phyloP scores from a whole-genome alignment of 257 asterid species.

The Ophiorrhiza pumila region DNA sequence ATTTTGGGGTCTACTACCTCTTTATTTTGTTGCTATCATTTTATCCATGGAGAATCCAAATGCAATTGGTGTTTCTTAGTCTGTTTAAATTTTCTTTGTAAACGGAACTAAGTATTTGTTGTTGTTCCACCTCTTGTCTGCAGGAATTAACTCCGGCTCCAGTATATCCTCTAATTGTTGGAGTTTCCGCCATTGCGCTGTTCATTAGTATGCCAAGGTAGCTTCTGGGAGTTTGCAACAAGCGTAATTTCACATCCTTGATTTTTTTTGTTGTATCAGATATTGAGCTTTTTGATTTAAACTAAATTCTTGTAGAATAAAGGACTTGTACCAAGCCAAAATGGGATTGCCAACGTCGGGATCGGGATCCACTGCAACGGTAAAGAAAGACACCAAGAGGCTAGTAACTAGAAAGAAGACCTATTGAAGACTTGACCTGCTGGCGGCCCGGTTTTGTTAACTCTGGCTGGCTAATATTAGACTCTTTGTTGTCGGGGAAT shows the following conservation, averaged over 20 bases:
- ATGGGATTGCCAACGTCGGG: slow-evolving; percentile 38
- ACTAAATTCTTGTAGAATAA: slow-evolving; percentile 41
- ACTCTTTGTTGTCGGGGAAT: not conserved
- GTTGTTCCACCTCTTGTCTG: slow-evolving; percentile 2
- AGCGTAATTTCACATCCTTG: not conserved
- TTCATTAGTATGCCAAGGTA: slow-evolving; percentile 91
- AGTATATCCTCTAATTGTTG: slow-evolving; percentile 77
- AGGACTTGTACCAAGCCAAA: slow-evolving; percentile 60
- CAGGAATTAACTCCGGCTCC: slow-evolving; percentile 91
- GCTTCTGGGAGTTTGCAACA: no score
- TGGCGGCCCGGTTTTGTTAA: slow-evolving; percentile 5
- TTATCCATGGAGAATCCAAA: not conserved
- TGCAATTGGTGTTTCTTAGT: not conserved
- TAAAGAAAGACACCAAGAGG: slow-evolving; percentile 72
- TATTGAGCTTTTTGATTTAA: not conserved
- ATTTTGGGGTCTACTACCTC: not conserved
- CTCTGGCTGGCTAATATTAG: not conserved
- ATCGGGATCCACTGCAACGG: slow-evolving; percentile 25
- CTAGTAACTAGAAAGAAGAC: slow-evolving; percentile 56
- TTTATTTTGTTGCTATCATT: not conserved
- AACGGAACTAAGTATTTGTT: not conserved
- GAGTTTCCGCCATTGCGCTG: slow-evolving; percentile 64
- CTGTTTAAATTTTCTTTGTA: not conserved
- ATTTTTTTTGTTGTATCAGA: not conserved
- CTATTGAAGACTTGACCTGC: slow-evolving; percentile 32